Conservation (phyloP, 441 rosid genomes). For the Croton laevigatus region DNA sequence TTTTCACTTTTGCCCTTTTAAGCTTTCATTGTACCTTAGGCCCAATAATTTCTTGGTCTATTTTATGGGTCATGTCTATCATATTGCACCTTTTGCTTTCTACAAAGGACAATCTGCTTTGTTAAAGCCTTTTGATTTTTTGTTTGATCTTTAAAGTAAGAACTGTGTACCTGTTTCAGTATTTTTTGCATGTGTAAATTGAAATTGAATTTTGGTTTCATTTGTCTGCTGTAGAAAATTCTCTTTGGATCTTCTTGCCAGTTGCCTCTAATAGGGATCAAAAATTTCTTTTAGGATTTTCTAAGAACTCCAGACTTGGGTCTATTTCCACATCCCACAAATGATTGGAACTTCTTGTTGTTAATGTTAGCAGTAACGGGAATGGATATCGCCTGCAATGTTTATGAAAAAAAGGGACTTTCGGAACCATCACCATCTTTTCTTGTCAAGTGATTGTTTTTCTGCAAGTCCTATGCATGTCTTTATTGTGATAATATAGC, state of each 20-base stretch:
- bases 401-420: too few species aligned
- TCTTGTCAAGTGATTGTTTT: too few species aligned
- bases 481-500: too few species aligned
- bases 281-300: neutral
- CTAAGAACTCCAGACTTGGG: neutral
- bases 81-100: neutral
- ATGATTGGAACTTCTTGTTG: neutral
- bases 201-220: neutral
- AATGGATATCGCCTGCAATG: too few species aligned
- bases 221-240: neutral
- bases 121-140: neutral
- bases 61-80: neutral
- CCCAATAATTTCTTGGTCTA: neutral
- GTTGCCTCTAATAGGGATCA: neutral
- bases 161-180: neutral
- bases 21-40: neutral
- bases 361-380: neutral
- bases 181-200: neutral
- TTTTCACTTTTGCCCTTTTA: neutral
- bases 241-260: neutral
- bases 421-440: too few species aligned
- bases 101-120: neutral
- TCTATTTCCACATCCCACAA: neutral
- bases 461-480: too few species aligned
- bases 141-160: neutral